Conservation (phyloP, 116 monocot species). For the Thalassia testudinum region DNA sequence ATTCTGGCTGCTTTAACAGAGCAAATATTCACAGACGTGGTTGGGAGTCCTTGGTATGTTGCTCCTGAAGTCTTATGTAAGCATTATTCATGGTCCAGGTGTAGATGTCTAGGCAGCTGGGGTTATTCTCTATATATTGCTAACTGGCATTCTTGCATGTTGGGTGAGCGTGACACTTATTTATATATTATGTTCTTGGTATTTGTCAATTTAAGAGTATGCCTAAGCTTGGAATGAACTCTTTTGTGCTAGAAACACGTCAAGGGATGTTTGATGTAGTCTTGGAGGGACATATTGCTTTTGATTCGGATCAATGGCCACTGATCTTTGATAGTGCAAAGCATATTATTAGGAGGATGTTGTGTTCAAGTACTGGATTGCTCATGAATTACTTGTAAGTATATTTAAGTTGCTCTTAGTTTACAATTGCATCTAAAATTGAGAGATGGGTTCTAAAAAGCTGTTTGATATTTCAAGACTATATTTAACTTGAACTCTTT, state of each 20-base stretch:
- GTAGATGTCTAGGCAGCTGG: slow-evolving; percentile 80
- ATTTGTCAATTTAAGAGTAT: not conserved
- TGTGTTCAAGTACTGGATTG: slow-evolving; percentile 32
- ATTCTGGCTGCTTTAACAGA: slow-evolving; percentile 31
- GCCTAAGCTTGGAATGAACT: not conserved
- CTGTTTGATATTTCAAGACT: too few relatives aligned
- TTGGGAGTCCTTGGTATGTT: slow-evolving; percentile 87
- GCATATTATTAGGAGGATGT: slow-evolving; percentile 52
- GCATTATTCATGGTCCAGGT: slow-evolving; percentile 55
- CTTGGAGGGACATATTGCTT: slow-evolving; percentile 55
- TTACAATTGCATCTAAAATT: too few relatives aligned
- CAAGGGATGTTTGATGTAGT: slow-evolving; percentile 76
- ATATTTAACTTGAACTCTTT: too few relatives aligned
- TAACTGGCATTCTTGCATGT: slow-evolving; percentile 70
- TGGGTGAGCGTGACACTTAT: slow-evolving; percentile 46
- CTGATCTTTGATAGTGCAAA: slow-evolving; percentile 54
- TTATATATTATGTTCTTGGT: not conserved
- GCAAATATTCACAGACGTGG: slow-evolving; percentile 60
- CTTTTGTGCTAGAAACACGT: slow-evolving; percentile 36
- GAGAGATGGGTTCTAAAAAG: too few relatives aligned
- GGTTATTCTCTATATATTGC: slow-evolving; percentile 62
- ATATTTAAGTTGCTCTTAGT: too few relatives aligned
- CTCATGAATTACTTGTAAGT: slow-evolving; percentile 48
- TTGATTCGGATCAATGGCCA: slow-evolving; percentile 60
- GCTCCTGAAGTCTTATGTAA: slow-evolving; percentile 85